Percentiles rank a stretch among this genome's conserved stretches.
phyloP scores from a whole-genome alignment of 805 yeast species.

The Kodamaea neixiangensis region DNA sequence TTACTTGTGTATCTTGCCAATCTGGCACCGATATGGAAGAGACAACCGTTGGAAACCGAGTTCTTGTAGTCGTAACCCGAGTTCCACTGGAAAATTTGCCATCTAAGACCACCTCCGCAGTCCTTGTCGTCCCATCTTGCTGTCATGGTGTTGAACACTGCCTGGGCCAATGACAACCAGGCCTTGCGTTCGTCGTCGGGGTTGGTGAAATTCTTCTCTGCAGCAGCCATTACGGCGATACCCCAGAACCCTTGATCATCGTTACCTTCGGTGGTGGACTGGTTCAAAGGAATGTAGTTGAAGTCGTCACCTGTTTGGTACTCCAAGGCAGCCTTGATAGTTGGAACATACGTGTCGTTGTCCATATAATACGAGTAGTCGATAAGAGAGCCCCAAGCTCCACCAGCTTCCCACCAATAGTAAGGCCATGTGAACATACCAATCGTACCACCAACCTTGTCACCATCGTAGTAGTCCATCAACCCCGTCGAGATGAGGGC shows the following conservation, averaged over 20 bases:
- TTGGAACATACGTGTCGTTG: conserved; percentile 63
- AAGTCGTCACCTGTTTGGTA: conserved; percentile 67
- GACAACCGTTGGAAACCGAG: conserved; percentile 46
- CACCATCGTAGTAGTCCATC: conserved; percentile 79
- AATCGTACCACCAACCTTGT: conserved; percentile 66
- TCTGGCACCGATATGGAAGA: conserved; percentile 47
- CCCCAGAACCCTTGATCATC: conserved; percentile 99
- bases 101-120: conserved; percentile 47
- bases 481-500: conserved; percentile 67
- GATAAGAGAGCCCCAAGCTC: conserved; percentile 85
- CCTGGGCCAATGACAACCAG: conserved; percentile 45
- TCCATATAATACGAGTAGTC: conserved; percentile 75
- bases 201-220: conserved; percentile 80
- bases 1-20: conserved; percentile 45
- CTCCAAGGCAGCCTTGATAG: conserved; percentile 61
- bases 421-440: conserved; percentile 90
- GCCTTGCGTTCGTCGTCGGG: conserved; percentile 35
- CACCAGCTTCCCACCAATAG: conserved; percentile 99
- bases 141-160: conserved; percentile 47
- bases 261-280: conserved; percentile 91
- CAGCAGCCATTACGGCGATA: conserved; percentile 86
- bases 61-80: conserved; percentile 48
- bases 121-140: conserved; percentile 42
- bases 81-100: conserved; percentile 53
- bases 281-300: conserved; percentile 86